Percentiles rank a stretch among this genome's conserved stretches.
Evolutionary conservation across 345 rosid species (phyloP).

Genomic region (Eucalyptus globulus): DNA sequence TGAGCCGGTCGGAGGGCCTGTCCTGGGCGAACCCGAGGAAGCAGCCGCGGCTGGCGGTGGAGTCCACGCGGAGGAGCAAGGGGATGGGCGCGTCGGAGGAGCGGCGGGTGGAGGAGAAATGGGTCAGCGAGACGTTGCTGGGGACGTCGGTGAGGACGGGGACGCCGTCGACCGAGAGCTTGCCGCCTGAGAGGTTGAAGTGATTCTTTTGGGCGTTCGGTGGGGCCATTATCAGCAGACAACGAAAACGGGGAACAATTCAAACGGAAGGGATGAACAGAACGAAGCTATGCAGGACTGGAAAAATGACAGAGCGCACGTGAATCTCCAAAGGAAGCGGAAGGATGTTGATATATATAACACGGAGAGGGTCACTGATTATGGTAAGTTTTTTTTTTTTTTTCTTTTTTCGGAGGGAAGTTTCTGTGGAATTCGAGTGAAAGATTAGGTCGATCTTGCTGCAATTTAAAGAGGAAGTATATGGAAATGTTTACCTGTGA

Average conservation of each 20-base stretch:
- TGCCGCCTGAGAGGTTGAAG: constrained; percentile 30
- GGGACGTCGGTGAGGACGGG: constrained; percentile 62
- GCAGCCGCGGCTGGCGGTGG: constrained; percentile 45
- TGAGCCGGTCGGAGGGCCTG: constrained; percentile 19
- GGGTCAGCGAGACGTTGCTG: constrained; percentile 34
- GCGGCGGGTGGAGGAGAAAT: constrained; percentile 21
- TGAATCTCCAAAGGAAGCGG: neutral
- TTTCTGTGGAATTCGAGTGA: neutral
- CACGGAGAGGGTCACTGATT: neutral
- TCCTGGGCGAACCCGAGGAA: constrained; percentile 52
- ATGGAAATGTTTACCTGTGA: neutral
- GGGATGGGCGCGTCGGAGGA: constrained; percentile 43
- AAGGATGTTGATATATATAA: neutral
- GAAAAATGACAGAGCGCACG: neutral
- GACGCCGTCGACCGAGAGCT: constrained; percentile 29
- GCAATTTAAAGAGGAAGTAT: neutral
- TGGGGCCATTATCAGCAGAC: constrained; percentile 35
- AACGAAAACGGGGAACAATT: neutral
- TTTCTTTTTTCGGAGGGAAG: neutral
- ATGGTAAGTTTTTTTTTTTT: neutral
- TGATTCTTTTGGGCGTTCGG: constrained; percentile 27
- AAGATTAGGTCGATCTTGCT: neutral
- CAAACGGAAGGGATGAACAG: neutral
- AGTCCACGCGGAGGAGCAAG: constrained; percentile 33
- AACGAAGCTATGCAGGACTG: neutral